phyloP scores from a whole-genome alignment of 1,284 basidiomycete species.

The Sanguinoderma infundibulare region DNA sequence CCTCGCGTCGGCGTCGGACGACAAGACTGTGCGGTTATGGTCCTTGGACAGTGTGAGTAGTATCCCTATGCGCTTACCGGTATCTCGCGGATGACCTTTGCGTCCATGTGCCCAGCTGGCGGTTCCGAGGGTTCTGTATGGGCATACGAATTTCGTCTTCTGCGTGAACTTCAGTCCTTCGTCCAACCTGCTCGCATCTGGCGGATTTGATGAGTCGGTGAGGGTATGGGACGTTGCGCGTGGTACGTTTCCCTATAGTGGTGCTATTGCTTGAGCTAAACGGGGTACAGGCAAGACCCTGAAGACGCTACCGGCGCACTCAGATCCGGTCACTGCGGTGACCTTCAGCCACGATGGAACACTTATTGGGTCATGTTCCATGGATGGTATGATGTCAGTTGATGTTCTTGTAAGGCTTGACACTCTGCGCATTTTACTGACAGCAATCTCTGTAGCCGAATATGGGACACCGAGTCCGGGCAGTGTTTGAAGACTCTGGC shows the following conservation, averaged over 20 bases:
- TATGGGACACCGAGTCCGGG: slow-evolving; percentile 96
- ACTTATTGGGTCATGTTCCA: slow-evolving; percentile 90
- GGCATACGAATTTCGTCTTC: slow-evolving; percentile 94
- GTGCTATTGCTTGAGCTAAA: neutral
- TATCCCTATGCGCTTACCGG: too few relatives aligned
- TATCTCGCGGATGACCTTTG: neutral
- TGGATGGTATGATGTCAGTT: slow-evolving; percentile 94
- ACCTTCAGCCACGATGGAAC: slow-evolving; percentile 95
- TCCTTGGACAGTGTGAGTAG: slow-evolving; percentile 50
- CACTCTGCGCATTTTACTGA: too few relatives aligned
- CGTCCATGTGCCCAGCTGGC: slow-evolving; percentile 47
- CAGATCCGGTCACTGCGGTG: slow-evolving; percentile 94
- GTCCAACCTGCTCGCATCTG: slow-evolving; percentile 89
- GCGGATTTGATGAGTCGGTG: slow-evolving; percentile 94
- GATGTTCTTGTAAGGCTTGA: neutral
- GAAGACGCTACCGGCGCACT: slow-evolving; percentile 91
- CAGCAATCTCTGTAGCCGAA: slow-evolving; percentile 61
- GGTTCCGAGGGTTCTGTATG: slow-evolving; percentile 65
- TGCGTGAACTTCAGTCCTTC: slow-evolving; percentile 91
- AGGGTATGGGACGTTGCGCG: slow-evolving; percentile 94
- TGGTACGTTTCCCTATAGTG: slow-evolving; percentile 51
- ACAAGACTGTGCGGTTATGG: slow-evolving; percentile 86
- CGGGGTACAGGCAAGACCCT: slow-evolving; percentile 68
- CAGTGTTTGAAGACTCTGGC: slow-evolving; percentile 97
- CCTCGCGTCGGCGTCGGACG: slow-evolving; percentile 90